Conservation (phyloP, 495 filamentous ascomycete species). For the Daldinia caldariorum region DNA sequence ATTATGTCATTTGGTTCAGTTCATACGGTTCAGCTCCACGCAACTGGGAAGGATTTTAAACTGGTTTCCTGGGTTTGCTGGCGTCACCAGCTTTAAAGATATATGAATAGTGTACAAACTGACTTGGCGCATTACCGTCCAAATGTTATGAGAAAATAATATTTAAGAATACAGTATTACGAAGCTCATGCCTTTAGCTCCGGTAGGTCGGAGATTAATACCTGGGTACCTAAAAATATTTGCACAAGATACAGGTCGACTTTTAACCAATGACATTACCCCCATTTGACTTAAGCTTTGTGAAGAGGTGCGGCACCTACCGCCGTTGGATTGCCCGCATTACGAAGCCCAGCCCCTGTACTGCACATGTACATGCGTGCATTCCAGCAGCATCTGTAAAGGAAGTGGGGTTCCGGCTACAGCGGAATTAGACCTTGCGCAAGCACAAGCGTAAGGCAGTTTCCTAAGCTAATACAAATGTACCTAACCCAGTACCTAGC, state of each 20-base stretch:
- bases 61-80: no score
- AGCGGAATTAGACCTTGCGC: background rate
- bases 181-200: background rate
- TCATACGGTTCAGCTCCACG: no score
- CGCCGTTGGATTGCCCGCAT: background rate
- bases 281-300: background rate
- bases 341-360: background rate
- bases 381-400: background rate
- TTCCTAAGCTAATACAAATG: background rate
- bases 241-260: background rate
- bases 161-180: no score
- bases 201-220: background rate
- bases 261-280: background rate
- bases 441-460: background rate
- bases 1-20: no score
- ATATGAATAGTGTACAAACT: no score
- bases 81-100: no score
- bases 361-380: background rate
- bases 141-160: no score
- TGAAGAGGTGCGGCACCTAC: background rate
- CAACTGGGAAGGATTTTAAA: no score
- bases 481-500: background rate
- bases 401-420: background rate
- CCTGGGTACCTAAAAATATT: background rate
- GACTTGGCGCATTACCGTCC: no score